phyloP scores from a whole-genome alignment of 139 green algal genomes.

The Bryopsis sp. region DNA sequence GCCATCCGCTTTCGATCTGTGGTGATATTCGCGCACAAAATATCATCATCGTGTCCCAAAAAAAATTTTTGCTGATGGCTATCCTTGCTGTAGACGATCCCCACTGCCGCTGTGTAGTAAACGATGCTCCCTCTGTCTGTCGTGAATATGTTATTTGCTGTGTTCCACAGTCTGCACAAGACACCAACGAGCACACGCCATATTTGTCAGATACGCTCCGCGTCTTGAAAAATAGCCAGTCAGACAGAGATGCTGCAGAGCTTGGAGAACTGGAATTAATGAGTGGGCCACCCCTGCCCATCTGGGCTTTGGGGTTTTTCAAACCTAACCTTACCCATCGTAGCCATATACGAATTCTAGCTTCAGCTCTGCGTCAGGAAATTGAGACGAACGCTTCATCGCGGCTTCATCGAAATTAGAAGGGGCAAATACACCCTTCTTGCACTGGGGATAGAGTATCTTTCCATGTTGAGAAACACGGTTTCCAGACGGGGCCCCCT shows the following conservation, averaged over 20 bases:
- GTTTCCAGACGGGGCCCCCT: constrained; percentile 18
- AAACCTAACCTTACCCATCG: constrained; percentile 31
- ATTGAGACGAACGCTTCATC: constrained; percentile 30
- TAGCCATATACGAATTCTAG: constrained; percentile 64
- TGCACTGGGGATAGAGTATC: constrained; percentile 49
- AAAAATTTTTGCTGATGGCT: constrained; percentile 53
- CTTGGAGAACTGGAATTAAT: no score
- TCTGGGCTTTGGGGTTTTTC: no score
- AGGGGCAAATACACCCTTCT: constrained; percentile 49
- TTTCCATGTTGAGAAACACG: constrained; percentile 23
- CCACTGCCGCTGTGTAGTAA: constrained; percentile 50
- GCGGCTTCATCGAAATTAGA: constrained; percentile 41
- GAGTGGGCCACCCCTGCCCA: no score
- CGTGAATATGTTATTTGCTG: constrained; percentile 45
- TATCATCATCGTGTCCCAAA: constrained; percentile 60
- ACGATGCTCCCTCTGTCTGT: constrained; percentile 31
- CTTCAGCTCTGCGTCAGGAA: constrained; percentile 37
- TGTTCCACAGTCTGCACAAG: constrained; percentile 41
- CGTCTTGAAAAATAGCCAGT: no score
- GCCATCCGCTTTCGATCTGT: constrained; percentile 31
- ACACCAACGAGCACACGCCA: no score
- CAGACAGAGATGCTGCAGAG: no score
- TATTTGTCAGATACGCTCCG: no score
- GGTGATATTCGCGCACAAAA: constrained; percentile 35
- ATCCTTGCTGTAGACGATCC: constrained; percentile 46